Base-by-base conservation (phyloP, 1,284 basidiomycete species). In the Fomitopsis pinicola region DNA sequence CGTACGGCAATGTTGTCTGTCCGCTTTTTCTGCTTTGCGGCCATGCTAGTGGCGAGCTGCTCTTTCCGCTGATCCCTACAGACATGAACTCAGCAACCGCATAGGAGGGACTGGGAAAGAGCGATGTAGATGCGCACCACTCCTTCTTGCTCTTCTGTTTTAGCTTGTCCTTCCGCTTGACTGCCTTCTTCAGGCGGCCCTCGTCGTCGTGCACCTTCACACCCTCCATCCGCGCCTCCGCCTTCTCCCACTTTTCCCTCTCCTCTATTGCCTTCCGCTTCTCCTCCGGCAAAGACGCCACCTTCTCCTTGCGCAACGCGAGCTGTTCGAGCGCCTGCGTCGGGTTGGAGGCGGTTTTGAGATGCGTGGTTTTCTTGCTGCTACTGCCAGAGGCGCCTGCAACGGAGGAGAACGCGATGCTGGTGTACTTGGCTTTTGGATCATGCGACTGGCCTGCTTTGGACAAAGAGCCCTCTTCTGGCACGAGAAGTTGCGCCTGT, bases 191-290 rank as follows among this genome's bases (percentile, higher is more conserved):
- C 68, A 98, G 74, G 55, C 88, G 79, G 4, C 68, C 74, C 71
- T 93, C 91, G 66, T 95, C 91, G 69, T 97, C 95, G 57, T 84
- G 84, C 35, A 97, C 86, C 76, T 97, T 97, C 48, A 88, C 87
- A 5, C 95, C 95, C 53, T 91, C 89, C 62, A 95, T 80, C 55
- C 92, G 81, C 45, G 92, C 87, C 69, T 89, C 86, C 0, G 94
- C 93, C 76, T 95, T 95, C 58, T 86, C 85, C 92, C 94, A 97
- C 67, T 87, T 85, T 62, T 94, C 89, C 62, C 82, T 81, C 71
- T 95, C 93, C 72, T 91, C 86, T 6, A 87, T 82, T 55, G 81
- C 80, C 68, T 90, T 88, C 22, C 92, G 84, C 72, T 92, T 91
- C 52, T 94, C 92, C 57, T 89, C 89, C 0, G 92, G 86, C 67